Percentiles rank a stretch among this genome's conserved stretches.
These are phyloP conservation scores for Brassica carinata DNA, from an alignment of 345 rosid species.

Conservation along the genomic window DNA sequence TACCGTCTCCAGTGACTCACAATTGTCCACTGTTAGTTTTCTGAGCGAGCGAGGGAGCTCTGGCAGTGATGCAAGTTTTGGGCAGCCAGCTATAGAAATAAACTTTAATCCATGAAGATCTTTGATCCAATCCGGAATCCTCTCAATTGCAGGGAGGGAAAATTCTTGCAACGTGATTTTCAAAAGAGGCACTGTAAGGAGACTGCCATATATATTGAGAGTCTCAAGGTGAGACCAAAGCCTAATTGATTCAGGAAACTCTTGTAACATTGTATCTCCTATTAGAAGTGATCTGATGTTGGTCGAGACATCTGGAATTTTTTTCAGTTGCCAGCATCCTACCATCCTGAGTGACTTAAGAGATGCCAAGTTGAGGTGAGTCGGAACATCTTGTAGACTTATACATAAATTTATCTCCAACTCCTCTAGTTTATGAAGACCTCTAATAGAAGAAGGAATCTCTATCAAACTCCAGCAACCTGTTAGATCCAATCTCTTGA, in stretches of 20 bases:
- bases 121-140: constrained; percentile 1
- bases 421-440: constrained; percentile 6
- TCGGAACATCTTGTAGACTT: constrained; percentile 10
- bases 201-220: neutral
- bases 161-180: neutral
- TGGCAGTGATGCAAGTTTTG: constrained; percentile 18
- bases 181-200: neutral
- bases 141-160: neutral
- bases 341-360: neutral
- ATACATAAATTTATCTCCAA: constrained; percentile 10
- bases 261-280: neutral
- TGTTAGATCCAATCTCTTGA: constrained; percentile 16
- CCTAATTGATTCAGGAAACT: neutral
- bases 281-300: constrained; percentile 1
- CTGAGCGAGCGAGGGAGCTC: constrained; percentile 19
- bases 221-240: neutral
- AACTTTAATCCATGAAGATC: neutral
- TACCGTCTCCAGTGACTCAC: constrained; percentile 21
- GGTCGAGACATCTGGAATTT: constrained; percentile 6
- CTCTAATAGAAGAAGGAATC: constrained; percentile 15
- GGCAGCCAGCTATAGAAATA: neutral
- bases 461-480: constrained; percentile 32
- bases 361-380: constrained; percentile 10
- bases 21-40: neutral
- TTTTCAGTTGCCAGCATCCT: constrained; percentile 25